Evolutionary conservation across 179 eudicot genomes (phyloP).

Genomic region (Vitellaria paradoxa): DNA sequence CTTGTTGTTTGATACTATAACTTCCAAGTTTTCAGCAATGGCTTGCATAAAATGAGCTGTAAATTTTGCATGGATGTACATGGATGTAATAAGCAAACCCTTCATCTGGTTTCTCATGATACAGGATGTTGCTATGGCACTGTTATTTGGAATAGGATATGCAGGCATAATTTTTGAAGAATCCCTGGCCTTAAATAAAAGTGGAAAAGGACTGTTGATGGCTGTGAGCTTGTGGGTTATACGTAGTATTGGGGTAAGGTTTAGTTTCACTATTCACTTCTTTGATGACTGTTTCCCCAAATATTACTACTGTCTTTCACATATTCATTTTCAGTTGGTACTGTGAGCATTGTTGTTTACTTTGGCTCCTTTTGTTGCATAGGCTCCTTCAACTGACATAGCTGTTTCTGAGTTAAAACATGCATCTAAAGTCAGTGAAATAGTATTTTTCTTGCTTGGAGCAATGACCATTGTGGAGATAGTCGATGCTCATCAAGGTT

Average conservation of each 20-base stretch:
- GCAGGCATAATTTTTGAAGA: slow-evolving; percentile 95
- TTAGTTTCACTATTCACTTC: slow-evolving; percentile 1
- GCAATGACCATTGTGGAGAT: slow-evolving; percentile 99
- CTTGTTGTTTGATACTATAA: background rate
- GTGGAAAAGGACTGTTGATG: slow-evolving; percentile 95
- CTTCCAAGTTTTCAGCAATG: slow-evolving; percentile 3
- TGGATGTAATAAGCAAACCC: slow-evolving; percentile 1
- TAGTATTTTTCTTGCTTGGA: slow-evolving; percentile 94
- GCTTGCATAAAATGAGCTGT: background rate
- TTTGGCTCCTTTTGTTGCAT: slow-evolving; percentile 20
- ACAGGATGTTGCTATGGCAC: slow-evolving; percentile 93
- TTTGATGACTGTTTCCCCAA: no score
- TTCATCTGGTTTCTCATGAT: slow-evolving; percentile 21
- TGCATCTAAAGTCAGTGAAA: slow-evolving; percentile 97
- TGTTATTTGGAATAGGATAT: slow-evolving; percentile 85
- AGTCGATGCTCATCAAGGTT: slow-evolving; percentile 99
- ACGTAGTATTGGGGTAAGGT: slow-evolving; percentile 88
- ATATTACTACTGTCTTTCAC: background rate
- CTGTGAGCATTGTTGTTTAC: background rate
- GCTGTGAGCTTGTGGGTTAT: slow-evolving; percentile 93
- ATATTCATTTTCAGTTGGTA: background rate
- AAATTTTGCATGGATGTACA: background rate
- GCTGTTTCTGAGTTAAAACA: slow-evolving; percentile 78
- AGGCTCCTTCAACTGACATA: slow-evolving; percentile 97
- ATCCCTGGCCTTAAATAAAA: slow-evolving; percentile 92